Base-by-base conservation (phyloP, 2,329 filamentous ascomycete species). In the Hymenoscyphus scutula region DNA sequence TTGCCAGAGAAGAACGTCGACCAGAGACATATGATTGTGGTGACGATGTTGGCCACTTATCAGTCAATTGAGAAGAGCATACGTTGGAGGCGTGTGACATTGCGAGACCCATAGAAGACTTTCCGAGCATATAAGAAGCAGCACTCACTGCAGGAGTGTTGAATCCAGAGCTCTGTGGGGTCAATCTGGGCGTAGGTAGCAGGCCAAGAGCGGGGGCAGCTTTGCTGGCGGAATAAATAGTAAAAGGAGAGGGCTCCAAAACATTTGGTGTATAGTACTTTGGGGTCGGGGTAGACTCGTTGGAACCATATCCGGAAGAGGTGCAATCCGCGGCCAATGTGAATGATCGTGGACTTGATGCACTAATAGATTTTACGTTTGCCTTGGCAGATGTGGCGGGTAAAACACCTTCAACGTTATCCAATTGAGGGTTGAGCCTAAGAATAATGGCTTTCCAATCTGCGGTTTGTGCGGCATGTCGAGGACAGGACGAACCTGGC, bases 1-100 rank as follows among this genome's bases (percentile, higher is more conserved):
- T 86, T 72, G 84, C 85, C 64, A 88, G 81, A 17, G 85, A 88
- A 15, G 85, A 86, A 65, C 85, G 84, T 64, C 85, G 85, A 41
- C 78, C 76, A 1, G 78, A 77, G 58, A 77, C 72, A 69, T 81
- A 81, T 67, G 76, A 77, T 69, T 81, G 78, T 29, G 84, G 84
- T 23, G 85, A 86, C 3, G 81, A 80, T 3, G 77, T 66, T 54
- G 81, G 79, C 77, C 83, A 83, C 66, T 81, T 80, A 62, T 87
- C 84, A 51, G 83, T 71, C 45, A 76, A 77, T 69, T 86, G 83
- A 25, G 78, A 71, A 27, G 80, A 76, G 65, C 72, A 78, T 53
- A 77, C 71, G 65, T 71, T 80, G 27, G 77, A 80, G 10, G 79
- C 82, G 66, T 87, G 84, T 1, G 82, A 77, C 80, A 87, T 83